A percentile compares a stretch with the other conserved stretches of the same genome.
phyloP scores from a whole-genome alignment of 768 basidiomycete genomes.

The Kwoniella bestiolae region DNA sequence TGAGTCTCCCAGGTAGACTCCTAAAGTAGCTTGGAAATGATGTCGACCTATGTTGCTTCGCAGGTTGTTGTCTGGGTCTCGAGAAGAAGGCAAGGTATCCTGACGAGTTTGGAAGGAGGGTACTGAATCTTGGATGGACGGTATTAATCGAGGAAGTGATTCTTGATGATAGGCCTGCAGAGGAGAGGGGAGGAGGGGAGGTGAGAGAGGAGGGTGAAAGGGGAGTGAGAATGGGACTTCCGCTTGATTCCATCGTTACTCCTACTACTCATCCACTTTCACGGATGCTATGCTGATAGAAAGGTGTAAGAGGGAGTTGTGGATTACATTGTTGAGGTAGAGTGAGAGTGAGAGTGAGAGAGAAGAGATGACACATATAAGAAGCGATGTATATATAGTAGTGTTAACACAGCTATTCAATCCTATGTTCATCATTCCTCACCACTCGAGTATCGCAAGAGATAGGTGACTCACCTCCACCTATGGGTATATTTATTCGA shows the following conservation, averaged over 20 bases:
- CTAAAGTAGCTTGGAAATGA: background rate
- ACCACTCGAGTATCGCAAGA: background rate
- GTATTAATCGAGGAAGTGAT: background rate
- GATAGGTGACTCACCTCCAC: conserved; percentile 19
- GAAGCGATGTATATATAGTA: background rate
- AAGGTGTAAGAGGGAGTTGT: background rate
- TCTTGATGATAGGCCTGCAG: conserved; percentile 30
- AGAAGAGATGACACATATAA: background rate
- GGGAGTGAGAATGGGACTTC: conserved; percentile 19
- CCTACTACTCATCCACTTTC: background rate
- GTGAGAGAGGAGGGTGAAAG: conserved; percentile 62
- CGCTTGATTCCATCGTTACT: background rate
- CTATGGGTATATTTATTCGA: background rate
- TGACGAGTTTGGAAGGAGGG: conserved; percentile 1
- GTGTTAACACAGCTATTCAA: background rate
- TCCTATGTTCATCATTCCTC: too few relatives aligned
- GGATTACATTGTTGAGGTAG: conserved; percentile 1
- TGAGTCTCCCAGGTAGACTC: background rate
- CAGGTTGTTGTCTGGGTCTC: background rate
- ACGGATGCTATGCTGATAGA: background rate
- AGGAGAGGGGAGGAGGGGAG: conserved; percentile 71
- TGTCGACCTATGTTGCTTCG: background rate
- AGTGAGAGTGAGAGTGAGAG: background rate
- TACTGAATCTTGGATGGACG: conserved; percentile 5
- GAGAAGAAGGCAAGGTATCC: conserved; percentile 9